Base-by-base conservation (phyloP, 78 protist genomes). In the Fonticula alba region DNA sequence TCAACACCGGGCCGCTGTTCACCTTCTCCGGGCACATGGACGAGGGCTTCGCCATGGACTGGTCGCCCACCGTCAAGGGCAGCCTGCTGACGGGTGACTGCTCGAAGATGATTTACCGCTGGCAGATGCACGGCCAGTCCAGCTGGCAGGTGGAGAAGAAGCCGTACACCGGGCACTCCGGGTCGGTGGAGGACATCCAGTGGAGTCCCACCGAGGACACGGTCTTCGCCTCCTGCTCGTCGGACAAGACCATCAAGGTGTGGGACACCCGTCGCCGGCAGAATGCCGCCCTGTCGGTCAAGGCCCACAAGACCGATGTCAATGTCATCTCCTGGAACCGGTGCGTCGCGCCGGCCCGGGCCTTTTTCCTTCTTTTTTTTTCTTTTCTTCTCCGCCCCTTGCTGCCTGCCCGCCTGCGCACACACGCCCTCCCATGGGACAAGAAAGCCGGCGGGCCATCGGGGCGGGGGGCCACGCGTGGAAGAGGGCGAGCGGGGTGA, bases 31-130 rank as follows among this genome's bases (percentile, higher is more conserved):
- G 74, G 20, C 92, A 86, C 46, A 10, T 61, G 10, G 71, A 33
- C n/a, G 97, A 91, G 56, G 97, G 96, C 27, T 91, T 36, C 26
- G 87, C 89, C 14, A 19, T 91, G 33, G 88, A 70, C 66, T 91
- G 89, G 89, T 84, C 91, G 5, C 58, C 74, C 11, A 49, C 52
- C 15, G 47, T 38, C 7, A 71, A 62, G 31, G 79, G 83, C 10
- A n/a, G 52, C 20, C 35, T 91, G 5, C 82, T 76, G 7, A 32
- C 81, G 7, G 97, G 96, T 26, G 93, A 86, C 71, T 83, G 89
- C 50, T 41, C 14, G 37, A 53, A 68, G 5, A 20, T 33, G 22
- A 69, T 91, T 24, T 49, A 54, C 36, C 40, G 77, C 9, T 80
- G 85, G 86, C 3, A 47, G 22, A 51, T 59, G 38, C 0, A 53